Base-by-base conservation (phyloP, 148 eudicot genomes). In the Rhododendron griersonianum region DNA sequence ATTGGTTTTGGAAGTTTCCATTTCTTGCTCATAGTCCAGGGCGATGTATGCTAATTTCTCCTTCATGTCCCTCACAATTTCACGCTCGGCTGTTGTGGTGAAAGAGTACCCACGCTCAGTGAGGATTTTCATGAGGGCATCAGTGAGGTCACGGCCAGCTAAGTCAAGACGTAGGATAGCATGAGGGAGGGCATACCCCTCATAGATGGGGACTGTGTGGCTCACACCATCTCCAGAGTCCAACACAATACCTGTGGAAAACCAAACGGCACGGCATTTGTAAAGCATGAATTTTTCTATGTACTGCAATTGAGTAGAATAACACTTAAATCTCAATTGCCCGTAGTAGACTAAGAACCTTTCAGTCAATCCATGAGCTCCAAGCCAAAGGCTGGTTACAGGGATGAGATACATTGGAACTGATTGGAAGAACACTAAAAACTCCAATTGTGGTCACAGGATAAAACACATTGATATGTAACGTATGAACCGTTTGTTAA, bases 141-240 rank as follows among this genome's bases (percentile, higher is more conserved):
- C 92, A 21, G 94, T 92, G 37, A 92, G 92, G 76, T 91, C 95
- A 79, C 92, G 95, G 3, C 95, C 92, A 4, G 92, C 95, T 67
- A 93, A 86, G 87, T 93, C 95, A 47, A 91, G 88, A 87, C 95
- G 93, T 48, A 91, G 41, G 51, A 93, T 91, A 86, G 35, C 73
- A 67, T 67, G 73, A 25, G 73, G 73, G 69, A 63, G 69, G 69
- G 69, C 69, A 1, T 63, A 63, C 28, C 69, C 69, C 69, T 63
- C 69, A 63, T 63, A 63, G 69, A 63, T 63, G 9, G 69, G 69
- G 28, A 63, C 69, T 63, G 30, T 63, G 69, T 63, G 69, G 69
- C 69, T 63, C 30, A 63, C 69, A 63, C 69, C 69, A 63, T 63
- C 69, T 63, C 69, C 69, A 2, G 69, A 63, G 69, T 63, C 69